phyloP scores from a whole-genome alignment of 805 yeast genomes.

The Blastobotrys peoriensis region DNA sequence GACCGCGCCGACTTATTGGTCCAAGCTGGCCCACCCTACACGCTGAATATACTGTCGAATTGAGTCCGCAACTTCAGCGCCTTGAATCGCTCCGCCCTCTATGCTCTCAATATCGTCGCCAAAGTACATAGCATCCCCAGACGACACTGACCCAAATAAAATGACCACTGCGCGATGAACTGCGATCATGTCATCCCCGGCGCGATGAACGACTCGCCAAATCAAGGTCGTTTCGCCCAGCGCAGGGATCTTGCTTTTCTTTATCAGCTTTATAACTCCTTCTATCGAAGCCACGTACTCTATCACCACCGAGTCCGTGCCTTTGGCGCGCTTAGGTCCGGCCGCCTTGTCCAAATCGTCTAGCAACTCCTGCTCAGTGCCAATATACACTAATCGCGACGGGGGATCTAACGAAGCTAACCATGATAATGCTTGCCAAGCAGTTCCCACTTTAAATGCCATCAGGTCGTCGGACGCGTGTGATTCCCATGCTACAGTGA shows the following conservation, averaged over 20 bases:
- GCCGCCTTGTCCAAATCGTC: background rate
- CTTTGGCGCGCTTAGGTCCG: background rate
- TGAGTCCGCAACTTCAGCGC: too few species aligned
- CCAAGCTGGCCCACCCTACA: too few species aligned
- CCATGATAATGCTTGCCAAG: background rate
- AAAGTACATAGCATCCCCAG: too few species aligned
- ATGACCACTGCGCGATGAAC: background rate
- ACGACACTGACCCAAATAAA: background rate
- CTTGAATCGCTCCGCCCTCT: too few species aligned
- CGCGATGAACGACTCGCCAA: background rate
- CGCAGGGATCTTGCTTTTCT: background rate
- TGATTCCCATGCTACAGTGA: too few species aligned
- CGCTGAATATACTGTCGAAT: too few species aligned
- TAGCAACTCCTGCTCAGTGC: constrained; percentile 2
- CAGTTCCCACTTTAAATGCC: background rate
- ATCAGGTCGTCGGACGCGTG: background rate
- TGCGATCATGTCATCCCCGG: background rate
- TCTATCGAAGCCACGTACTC: background rate
- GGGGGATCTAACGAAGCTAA: background rate
- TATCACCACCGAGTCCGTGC: background rate
- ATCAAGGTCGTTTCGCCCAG: background rate
- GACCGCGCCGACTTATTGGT: too few species aligned
- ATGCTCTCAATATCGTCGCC: too few species aligned
- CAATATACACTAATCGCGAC: constrained; percentile 5
- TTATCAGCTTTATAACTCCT: background rate